phyloP scores from a whole-genome alignment of 495 filamentous ascomycete species.

The Jackrogersella minutella region DNA sequence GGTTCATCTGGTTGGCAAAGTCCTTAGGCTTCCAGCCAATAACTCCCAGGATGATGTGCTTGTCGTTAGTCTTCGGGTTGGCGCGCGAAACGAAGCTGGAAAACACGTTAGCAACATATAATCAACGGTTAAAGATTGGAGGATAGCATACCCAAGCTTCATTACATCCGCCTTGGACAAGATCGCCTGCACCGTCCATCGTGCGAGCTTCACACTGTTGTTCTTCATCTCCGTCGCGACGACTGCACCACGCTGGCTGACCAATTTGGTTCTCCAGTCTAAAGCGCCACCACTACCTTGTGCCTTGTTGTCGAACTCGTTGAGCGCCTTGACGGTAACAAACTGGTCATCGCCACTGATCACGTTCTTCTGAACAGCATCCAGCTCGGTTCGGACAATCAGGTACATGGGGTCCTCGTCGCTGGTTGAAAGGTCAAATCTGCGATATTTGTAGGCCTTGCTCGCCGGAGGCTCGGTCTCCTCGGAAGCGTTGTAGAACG shows the following conservation, averaged over 20 bases:
- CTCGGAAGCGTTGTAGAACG: conserved; percentile 94
- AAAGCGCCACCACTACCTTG: conserved; percentile 92
- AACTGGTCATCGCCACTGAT: conserved; percentile 88
- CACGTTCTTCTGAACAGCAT: conserved; percentile 93
- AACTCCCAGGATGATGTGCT: conserved; percentile 94
- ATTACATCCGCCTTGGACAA: conserved; percentile 94
- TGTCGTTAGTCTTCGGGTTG: conserved; percentile 87
- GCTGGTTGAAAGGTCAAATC: conserved; percentile 93
- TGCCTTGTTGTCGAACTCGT: conserved; percentile 98
- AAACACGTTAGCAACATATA: conserved; percentile 33
- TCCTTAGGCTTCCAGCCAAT: conserved; percentile 96
- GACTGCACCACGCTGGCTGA: conserved; percentile 91
- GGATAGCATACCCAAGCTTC: conserved; percentile 82
- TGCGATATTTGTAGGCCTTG: conserved; percentile 97
- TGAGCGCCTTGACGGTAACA: conserved; percentile 92
- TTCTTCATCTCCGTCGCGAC: conserved; percentile 99
- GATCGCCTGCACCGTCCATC: conserved; percentile 96
- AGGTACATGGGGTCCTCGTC: conserved; percentile 91
- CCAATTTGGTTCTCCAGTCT: conserved; percentile 95
- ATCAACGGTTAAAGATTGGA: background rate
- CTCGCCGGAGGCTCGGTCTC: conserved; percentile 92
- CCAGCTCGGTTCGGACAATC: conserved; percentile 94
- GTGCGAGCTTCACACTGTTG: conserved; percentile 95
- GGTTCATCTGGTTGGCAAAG: conserved; percentile 97
- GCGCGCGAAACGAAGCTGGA: conserved; percentile 88